Conservation (phyloP, 805 yeast species). For the Barnettozyma salicaria region DNA sequence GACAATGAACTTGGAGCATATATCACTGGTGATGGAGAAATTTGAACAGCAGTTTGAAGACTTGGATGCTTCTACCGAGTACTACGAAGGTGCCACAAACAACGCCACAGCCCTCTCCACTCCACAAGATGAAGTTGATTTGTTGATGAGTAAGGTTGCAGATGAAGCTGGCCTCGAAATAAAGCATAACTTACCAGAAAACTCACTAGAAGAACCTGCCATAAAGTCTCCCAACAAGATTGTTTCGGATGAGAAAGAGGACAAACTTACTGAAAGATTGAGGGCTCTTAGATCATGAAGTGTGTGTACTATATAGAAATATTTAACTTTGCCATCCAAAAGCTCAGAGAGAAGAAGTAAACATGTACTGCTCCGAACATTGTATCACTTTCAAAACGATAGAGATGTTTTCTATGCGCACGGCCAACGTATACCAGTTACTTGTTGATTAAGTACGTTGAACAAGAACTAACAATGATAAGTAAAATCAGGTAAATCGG, state of each 20-base stretch:
- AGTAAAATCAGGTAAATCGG: too few species aligned
- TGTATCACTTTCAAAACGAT: too few species aligned
- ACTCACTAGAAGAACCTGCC: slow-evolving; percentile 48
- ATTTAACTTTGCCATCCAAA: too few species aligned
- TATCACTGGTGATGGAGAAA: slow-evolving; percentile 93
- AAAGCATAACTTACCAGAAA: slow-evolving; percentile 65
- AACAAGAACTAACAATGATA: too few species aligned
- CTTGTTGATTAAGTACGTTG: too few species aligned
- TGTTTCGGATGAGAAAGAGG: slow-evolving; percentile 71
- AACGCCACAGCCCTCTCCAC: slow-evolving; percentile 83
- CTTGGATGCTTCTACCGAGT: slow-evolving; percentile 86
- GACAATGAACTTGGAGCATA: slow-evolving; percentile 90
- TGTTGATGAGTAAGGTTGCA: slow-evolving; percentile 84
- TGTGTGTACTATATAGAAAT: too few species aligned
- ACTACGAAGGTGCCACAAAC: slow-evolving; percentile 86
- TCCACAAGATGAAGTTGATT: slow-evolving; percentile 94
- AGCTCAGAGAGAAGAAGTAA: too few species aligned
- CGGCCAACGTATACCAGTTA: too few species aligned
- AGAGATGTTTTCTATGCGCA: too few species aligned
- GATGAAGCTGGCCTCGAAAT: slow-evolving; percentile 96
- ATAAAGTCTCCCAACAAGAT: slow-evolving; percentile 36
- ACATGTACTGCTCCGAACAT: too few species aligned
- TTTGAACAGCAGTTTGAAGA: slow-evolving; percentile 96
- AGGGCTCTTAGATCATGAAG: slow-evolving; percentile 66
- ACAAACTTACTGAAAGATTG: slow-evolving; percentile 77